Conservation (phyloP, 2,329 filamentous ascomycete species). For the Pseudocercospora crystallina region DNA sequence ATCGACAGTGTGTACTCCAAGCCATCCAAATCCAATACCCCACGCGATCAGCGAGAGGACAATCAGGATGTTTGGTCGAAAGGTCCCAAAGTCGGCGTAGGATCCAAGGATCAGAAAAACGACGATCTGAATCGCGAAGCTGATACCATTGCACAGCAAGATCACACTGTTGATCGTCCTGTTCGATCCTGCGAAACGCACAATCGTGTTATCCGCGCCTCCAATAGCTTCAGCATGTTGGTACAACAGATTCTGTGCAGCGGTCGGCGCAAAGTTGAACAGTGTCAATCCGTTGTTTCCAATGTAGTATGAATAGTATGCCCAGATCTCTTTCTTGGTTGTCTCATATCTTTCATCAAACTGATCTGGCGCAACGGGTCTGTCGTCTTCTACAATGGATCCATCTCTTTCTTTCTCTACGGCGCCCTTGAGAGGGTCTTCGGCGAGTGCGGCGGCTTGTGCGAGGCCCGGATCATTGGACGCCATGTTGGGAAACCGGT, state of each 20-base stretch:
- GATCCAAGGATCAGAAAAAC: conserved; percentile 55
- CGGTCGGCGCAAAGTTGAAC: conserved; percentile 65
- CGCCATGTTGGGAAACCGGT: conserved; percentile 30
- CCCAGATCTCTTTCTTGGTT: conserved; percentile 53
- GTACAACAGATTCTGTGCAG: conserved; percentile 64
- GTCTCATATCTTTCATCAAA: conserved; percentile 56
- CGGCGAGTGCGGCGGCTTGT: conserved; percentile 28
- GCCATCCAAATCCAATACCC: conserved; percentile 65
- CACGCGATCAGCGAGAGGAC: conserved; percentile 61
- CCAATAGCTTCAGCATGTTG: conserved; percentile 54
- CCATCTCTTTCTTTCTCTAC: conserved; percentile 23
- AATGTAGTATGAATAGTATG: conserved; percentile 57
- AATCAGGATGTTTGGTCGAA: conserved; percentile 63
- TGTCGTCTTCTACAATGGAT: conserved; percentile 33
- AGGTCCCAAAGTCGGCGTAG: conserved; percentile 64
- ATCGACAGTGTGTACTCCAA: conserved; percentile 60
- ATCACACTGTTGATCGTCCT: conserved; percentile 67
- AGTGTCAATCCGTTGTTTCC: conserved; percentile 64
- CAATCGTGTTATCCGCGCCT: conserved; percentile 45
- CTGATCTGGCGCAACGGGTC: conserved; percentile 53
- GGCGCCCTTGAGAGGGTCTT: conserved; percentile 34
- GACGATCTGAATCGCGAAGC: conserved; percentile 65
- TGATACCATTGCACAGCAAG: conserved; percentile 65
- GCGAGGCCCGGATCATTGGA: conserved; percentile 36
- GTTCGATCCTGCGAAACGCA: conserved; percentile 57